phyloP scores from a whole-genome alignment of 106 monocot species.

The Dendrobium chrysotoxum region DNA sequence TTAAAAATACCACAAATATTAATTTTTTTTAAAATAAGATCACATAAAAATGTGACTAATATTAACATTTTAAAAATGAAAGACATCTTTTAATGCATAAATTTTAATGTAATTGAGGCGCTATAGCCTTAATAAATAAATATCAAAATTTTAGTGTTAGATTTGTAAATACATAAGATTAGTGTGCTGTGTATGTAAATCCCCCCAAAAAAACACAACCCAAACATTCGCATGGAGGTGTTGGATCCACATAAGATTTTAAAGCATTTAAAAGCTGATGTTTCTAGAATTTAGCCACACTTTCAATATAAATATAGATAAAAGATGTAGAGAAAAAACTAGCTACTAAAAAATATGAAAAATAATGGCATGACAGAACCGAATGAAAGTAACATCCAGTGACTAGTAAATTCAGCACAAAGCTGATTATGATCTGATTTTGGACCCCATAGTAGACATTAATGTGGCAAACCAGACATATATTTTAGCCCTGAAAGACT shows the following conservation, averaged over 20 bases:
- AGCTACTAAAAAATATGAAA: background rate
- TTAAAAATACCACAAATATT: too few species aligned
- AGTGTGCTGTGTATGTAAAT: too few species aligned
- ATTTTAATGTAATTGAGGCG: too few species aligned
- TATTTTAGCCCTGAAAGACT: background rate
- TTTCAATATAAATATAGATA: background rate
- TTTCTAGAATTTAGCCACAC: background rate
- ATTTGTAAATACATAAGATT: too few species aligned
- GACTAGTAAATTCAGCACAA: background rate
- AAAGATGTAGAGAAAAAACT: background rate
- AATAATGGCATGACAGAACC: background rate
- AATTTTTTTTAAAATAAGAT: too few species aligned
- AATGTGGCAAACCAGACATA: background rate
- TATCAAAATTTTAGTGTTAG: too few species aligned
- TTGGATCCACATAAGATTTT: background rate
- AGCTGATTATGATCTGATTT: background rate
- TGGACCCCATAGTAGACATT: background rate
- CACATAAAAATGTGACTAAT: too few species aligned
- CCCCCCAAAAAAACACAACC: too few species aligned
- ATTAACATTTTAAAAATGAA: too few species aligned
- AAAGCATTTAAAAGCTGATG: background rate
- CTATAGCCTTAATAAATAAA: too few species aligned
- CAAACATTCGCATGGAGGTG: background rate
- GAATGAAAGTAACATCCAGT: conserved; percentile 1
- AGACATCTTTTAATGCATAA: too few species aligned